Evolutionary conservation across 768 basidiomycete genomes (phyloP), one percentile per base, ranked within the genome.

Genomic region (Amanita pallidorosea): DNA sequence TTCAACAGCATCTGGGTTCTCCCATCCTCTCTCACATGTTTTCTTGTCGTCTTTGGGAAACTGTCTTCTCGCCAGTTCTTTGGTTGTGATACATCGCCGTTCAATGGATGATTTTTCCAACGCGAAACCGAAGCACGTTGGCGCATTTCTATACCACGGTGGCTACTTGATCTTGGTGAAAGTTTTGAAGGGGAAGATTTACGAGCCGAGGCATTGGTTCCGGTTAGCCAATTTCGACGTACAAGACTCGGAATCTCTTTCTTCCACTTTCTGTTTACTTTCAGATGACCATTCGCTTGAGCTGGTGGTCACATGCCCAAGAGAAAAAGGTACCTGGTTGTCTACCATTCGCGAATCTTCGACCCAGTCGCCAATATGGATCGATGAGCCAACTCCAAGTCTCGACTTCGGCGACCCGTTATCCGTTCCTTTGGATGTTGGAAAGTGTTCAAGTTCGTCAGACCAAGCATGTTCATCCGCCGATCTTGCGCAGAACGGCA

Each of bases 131-230:
- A 90, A 88, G 65, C 97, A 96, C 63, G 74, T 90, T 22, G 93
- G 88, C 27, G 87, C 85, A 15, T 95, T 99, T 65, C 69, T 99
- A 40, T 99, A 93, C 59, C 68, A 75, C 33, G 83, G 86, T 9
- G 91, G 88, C 9, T 97, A 91, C 62, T 65, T 97, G 35, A 74
- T 96, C 18, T 69, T 99, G 41, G 89, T 81, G 56, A 97, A 95
- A 68, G 84, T 93, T 36, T 70, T 76, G 57, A 92, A 89, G 67
- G 74, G 78, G 52, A 88, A 75, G 62, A 71, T 71, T 31, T 99
- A 96, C 60, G 90, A 94, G 59, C 82, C 91, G 15, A 79, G 75
- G 54, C 86, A 95, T 62, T 98, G 92, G 87, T 85, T 98, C 59
- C 77, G 81, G 36, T 67, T 96, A 18, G 73, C 75, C 41, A 78